Conservation (phyloP, 1,284 basidiomycete species). For the Leccinum pachyderme region DNA sequence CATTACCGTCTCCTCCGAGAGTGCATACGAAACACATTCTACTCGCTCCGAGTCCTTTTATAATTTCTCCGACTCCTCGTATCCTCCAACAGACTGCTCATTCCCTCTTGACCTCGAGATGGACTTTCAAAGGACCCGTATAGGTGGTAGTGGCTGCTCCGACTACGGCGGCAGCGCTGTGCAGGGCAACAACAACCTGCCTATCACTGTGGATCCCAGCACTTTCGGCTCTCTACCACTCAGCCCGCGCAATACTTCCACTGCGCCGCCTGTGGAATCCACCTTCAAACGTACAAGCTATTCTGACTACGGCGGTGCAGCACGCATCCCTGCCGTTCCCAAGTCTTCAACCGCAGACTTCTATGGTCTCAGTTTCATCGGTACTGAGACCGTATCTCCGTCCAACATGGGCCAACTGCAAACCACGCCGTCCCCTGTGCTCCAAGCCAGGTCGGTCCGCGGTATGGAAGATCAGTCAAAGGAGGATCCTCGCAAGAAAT, state of each 20-base stretch:
- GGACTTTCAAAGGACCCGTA: slow-evolving; percentile 63
- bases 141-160: slow-evolving; percentile 47
- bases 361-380: slow-evolving; percentile 44
- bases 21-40: slow-evolving; percentile 66
- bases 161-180: slow-evolving; percentile 48
- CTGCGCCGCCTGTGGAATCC: slow-evolving; percentile 34
- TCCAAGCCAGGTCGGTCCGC: slow-evolving; percentile 38
- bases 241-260: slow-evolving; percentile 56
- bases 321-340: slow-evolving; percentile 41
- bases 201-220: slow-evolving; percentile 46
- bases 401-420: slow-evolving; percentile 53
- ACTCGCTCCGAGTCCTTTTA: slow-evolving; percentile 66
- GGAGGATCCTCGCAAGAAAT: slow-evolving; percentile 71
- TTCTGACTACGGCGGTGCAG: slow-evolving; percentile 60
- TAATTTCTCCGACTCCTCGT: slow-evolving; percentile 55
- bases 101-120: slow-evolving; percentile 65
- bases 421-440: slow-evolving; percentile 40
- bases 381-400: slow-evolving; percentile 48
- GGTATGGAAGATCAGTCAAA: slow-evolving; percentile 42
- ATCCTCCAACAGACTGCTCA: slow-evolving; percentile 51
- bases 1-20: slow-evolving; percentile 76
- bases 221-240: slow-evolving; percentile 59
- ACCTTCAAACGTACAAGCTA: slow-evolving; percentile 50
- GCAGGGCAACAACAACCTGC: slow-evolving; percentile 39
- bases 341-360: slow-evolving; percentile 54